Conservation (phyloP, 176 grass and related monocot genomes). For the Triticum aestivum region IWGSC_CS_RefSeq_v2.1 NC_057796.1:84006929-84007428, state of each 20-base stretch:
- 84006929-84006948: no score
- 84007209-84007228: background rate
- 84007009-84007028: background rate
- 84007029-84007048: background rate
- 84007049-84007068: background rate
- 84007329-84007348: slow-evolving; percentile 32
- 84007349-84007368: slow-evolving; percentile 36
- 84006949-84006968: no score
- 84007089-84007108: background rate
- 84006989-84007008: background rate
- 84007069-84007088: background rate
- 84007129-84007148: background rate
- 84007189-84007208: background rate
- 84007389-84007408: slow-evolving; percentile 56
- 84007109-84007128: background rate
- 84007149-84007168: background rate
- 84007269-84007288: background rate
- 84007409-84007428: slow-evolving; percentile 51
- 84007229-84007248: background rate
- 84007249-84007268: background rate
- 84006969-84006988: no score
- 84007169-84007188: background rate
- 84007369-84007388: slow-evolving; percentile 42
- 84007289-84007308: background rate
- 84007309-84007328: slow-evolving; percentile 26